phyloP scores from a whole-genome alignment of 169 alveolate genomes.

The Plasmodium billcollinsi region DNA sequence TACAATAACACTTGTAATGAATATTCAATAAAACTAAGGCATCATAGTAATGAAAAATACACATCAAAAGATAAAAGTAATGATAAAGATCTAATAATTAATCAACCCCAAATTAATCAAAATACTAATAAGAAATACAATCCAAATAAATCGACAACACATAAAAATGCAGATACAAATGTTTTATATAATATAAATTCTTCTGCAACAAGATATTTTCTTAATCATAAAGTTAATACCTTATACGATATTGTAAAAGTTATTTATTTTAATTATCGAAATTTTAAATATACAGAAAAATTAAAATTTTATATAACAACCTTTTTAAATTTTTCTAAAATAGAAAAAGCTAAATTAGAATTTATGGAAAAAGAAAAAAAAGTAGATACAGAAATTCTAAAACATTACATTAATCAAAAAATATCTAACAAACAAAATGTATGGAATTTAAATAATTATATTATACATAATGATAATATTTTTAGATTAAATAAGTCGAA shows the following conservation, averaged over 20 bases:
- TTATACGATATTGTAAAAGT: conserved; percentile 35
- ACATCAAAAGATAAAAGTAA: too few species aligned
- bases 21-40: neutral
- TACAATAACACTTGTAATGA: neutral
- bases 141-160: too few species aligned
- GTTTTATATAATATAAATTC: too few species aligned
- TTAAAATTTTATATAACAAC: conserved; percentile 41
- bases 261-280: conserved; percentile 15
- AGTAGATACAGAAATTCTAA: conserved; percentile 36
- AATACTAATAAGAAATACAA: too few species aligned
- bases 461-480: conserved; percentile 65
- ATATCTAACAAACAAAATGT: conserved; percentile 58
- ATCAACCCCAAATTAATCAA: too few species aligned
- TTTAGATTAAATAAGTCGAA: conserved; percentile 63
- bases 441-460: conserved; percentile 74
- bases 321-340: conserved; percentile 34
- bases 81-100: too few species aligned
- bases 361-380: conserved; percentile 50
- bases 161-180: too few species aligned
- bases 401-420: conserved; percentile 35
- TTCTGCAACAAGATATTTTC: neutral
- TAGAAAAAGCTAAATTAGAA: conserved; percentile 58
- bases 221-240: conserved; percentile 34
- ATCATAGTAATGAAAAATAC: too few species aligned
- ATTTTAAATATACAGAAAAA: conserved; percentile 24